These are phyloP conservation scores for Actinomortierella wolfii DNA, from an alignment of 371 early-diverging fungal genomes.

Conservation along the genomic window DNA sequence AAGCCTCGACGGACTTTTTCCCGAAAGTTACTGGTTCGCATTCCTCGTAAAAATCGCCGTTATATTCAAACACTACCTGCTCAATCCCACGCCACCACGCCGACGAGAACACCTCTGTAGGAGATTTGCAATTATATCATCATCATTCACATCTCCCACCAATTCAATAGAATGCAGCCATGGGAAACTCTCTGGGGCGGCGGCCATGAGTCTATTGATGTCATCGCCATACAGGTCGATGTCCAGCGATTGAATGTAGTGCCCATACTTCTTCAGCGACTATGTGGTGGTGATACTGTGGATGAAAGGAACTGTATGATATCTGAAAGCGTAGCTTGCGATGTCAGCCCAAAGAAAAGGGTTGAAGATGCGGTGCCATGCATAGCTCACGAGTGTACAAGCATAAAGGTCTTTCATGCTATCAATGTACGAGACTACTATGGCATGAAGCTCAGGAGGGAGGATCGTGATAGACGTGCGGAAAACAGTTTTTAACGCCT, in stretches of 20 bases:
- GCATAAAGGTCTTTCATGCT: slow-evolving; percentile 4
- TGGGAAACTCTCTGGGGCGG: slow-evolving; percentile 4
- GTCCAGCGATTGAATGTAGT: slow-evolving; percentile 2
- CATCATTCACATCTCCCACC: background rate
- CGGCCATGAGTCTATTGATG: background rate
- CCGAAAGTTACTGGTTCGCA: too few relatives aligned
- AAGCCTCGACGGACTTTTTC: slow-evolving; percentile 1
- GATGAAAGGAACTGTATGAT: background rate
- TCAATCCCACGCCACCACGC: slow-evolving; percentile 8
- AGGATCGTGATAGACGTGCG: slow-evolving; percentile 1
- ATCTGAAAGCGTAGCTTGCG: background rate
- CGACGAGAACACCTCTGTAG: slow-evolving; percentile 6
- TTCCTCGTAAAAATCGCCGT: too few relatives aligned
- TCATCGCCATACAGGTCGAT: slow-evolving; percentile 3
- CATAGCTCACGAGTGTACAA: slow-evolving; percentile 9
- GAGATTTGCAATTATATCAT: slow-evolving; percentile 4
- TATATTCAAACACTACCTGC: slow-evolving; percentile 4
- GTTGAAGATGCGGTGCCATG: slow-evolving; percentile 8
- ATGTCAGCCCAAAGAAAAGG: slow-evolving; percentile 7
- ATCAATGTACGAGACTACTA: slow-evolving; percentile 6
- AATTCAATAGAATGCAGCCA: too few relatives aligned
- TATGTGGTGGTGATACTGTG: slow-evolving; percentile 1
- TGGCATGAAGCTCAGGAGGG: slow-evolving; percentile 7
- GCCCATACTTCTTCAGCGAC: slow-evolving; percentile 9
- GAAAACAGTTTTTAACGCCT: too few relatives aligned